Evolutionary conservation across 192 early-diverging fungal genomes (phyloP).

Genomic region (Chytriomyces confervae): DNA sequence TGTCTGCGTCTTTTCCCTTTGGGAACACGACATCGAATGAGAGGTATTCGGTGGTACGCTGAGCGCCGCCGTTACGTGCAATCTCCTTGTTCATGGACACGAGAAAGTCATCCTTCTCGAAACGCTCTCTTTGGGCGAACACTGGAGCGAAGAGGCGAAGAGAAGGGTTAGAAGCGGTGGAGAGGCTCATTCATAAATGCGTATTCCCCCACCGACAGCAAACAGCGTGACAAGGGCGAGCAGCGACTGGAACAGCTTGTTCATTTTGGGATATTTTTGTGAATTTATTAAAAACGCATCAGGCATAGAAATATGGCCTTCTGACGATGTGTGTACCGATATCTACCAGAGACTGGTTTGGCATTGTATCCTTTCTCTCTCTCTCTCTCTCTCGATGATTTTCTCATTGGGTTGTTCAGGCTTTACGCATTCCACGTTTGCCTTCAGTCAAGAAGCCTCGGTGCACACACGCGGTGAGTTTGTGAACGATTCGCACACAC

Average conservation of each 20-base stretch:
- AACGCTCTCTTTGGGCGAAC: too few species aligned
- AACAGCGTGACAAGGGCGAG: background rate
- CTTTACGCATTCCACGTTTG: constrained; percentile 85
- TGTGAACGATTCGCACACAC: too few species aligned
- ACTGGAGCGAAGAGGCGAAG: too few species aligned
- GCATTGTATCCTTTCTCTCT: too few species aligned
- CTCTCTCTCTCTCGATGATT: too few species aligned
- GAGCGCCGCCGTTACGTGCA: background rate
- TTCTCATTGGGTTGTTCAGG: constrained; percentile 53
- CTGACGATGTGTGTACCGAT: constrained; percentile 36
- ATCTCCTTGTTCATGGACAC: constrained; percentile 28
- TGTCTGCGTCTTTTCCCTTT: background rate
- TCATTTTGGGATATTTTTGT: background rate
- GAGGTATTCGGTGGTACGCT: background rate
- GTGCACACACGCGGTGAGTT: constrained; percentile 53
- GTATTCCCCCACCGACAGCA: background rate
- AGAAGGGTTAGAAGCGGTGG: too few species aligned
- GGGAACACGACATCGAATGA: constrained; percentile 27
- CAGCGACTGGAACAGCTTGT: background rate
- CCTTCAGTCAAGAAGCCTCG: constrained; percentile 85
- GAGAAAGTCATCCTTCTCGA: constrained; percentile 24
- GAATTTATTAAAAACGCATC: background rate
- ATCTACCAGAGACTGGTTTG: constrained; percentile 33
- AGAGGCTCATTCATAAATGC: too few species aligned
- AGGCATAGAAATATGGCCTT: background rate